Conservation (phyloP, 305 asterid species). For the Fraxinus latifolia region DNA sequence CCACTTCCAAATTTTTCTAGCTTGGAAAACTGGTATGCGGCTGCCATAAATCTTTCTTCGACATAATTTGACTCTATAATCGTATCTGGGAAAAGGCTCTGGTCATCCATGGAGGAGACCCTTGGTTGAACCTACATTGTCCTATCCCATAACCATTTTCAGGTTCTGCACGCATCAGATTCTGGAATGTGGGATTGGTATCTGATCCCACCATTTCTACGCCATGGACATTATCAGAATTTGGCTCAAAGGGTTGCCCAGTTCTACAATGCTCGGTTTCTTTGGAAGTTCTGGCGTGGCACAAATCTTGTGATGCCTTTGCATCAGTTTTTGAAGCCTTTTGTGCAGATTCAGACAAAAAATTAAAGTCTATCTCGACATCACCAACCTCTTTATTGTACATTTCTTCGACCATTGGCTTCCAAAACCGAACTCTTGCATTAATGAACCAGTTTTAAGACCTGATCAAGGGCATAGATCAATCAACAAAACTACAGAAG, state of each 20-base stretch:
- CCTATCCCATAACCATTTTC: neutral
- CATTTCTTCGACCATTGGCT: constrained; percentile 98
- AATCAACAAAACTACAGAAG: constrained; percentile 15
- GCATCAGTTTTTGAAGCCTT: constrained; percentile 22
- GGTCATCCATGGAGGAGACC: constrained; percentile 22
- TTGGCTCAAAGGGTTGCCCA: constrained; percentile 37
- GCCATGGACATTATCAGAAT: constrained; percentile 37
- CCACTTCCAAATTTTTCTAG: constrained; percentile 51
- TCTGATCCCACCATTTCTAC: constrained; percentile 48
- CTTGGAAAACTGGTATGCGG: constrained; percentile 52
- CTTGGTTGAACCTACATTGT: neutral
- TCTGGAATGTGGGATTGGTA: constrained; percentile 33
- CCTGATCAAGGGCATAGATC: constrained; percentile 39
- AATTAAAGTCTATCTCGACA: constrained; percentile 56
- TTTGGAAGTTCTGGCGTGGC: constrained; percentile 37
- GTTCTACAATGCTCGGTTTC: constrained; percentile 17
- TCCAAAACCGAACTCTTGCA: constrained; percentile 91
- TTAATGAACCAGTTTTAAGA: constrained; percentile 92
- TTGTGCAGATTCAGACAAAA: constrained; percentile 48
- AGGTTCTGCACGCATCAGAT: neutral
- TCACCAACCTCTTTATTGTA: constrained; percentile 79
- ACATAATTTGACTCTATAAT: constrained; percentile 29
- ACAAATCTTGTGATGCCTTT: constrained; percentile 32
- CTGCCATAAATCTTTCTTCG: constrained; percentile 41
- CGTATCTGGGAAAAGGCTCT: constrained; percentile 24